Conservation (phyloP, 345 rosid species). For the Syzygium aqueum region DNA sequence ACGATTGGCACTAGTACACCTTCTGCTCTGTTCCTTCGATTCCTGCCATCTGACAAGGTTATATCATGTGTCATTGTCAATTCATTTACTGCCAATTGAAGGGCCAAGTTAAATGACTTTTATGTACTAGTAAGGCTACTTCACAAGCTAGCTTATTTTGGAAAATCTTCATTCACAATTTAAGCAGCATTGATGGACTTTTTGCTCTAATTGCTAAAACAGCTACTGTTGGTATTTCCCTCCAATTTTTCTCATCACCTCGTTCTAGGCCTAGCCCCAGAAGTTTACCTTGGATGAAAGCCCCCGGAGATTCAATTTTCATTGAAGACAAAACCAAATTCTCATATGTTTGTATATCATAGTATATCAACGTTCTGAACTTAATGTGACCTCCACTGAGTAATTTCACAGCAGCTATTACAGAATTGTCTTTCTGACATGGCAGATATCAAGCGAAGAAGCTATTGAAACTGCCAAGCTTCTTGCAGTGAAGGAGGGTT, state of each 20-base stretch:
- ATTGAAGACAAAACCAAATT: not conserved
- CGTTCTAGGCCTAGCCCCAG: not conserved
- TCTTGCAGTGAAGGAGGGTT: conserved; percentile 72
- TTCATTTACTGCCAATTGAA: not conserved
- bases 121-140: not conserved
- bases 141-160: not conserved
- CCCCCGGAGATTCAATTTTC: not conserved
- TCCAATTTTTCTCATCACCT: not conserved
- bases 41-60: not conserved
- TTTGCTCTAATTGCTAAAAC: not conserved
- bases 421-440: not conserved
- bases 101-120: not conserved
- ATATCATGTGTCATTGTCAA: not conserved
- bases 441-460: conserved; percentile 60
- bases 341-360: not conserved
- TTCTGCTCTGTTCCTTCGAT: not conserved
- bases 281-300: not conserved
- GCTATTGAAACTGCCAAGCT: conserved; percentile 70
- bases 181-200: not conserved
- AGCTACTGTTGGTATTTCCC: not conserved
- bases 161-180: not conserved
- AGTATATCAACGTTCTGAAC: not conserved
- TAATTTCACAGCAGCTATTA: not conserved
- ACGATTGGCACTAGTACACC: not conserved
- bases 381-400: not conserved